Percentiles rank a stretch among this genome's conserved stretches.
These are phyloP conservation scores for Botrytis squamosa DNA, from an alignment of 2,329 filamentous ascomycete genomes.

Conservation along the genomic window DNA sequence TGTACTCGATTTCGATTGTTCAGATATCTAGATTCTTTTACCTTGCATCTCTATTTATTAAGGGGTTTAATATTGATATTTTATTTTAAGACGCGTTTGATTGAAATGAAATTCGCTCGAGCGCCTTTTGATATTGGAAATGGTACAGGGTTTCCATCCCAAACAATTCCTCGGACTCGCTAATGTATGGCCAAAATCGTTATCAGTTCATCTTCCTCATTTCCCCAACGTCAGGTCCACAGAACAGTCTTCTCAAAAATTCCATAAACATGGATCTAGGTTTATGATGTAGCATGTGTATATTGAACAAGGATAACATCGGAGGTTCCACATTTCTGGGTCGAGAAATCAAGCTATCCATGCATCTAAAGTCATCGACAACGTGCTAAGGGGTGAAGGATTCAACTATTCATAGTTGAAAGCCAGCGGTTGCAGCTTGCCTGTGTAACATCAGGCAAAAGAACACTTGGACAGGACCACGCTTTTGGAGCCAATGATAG, in stretches of 20 bases:
- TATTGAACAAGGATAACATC: neutral
- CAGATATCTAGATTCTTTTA: neutral
- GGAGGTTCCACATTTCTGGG: slow-evolving; percentile 14
- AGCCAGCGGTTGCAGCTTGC: slow-evolving; percentile 7
- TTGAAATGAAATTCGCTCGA: neutral
- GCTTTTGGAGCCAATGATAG: slow-evolving; percentile 3
- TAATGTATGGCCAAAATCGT: slow-evolving; percentile 7
- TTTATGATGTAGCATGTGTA: neutral
- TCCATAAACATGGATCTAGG: slow-evolving; percentile 12
- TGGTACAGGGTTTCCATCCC: neutral
- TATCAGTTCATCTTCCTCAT: slow-evolving; percentile 14
- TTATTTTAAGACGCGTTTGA: neutral
- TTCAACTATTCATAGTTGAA: neutral
- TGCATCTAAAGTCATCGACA: slow-evolving; percentile 1
- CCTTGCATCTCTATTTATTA: neutral
- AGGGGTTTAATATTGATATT: neutral
- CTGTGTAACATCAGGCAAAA: slow-evolving; percentile 10
- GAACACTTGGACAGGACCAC: neutral
- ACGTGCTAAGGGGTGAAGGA: neutral
- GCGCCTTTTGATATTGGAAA: slow-evolving; percentile 1
- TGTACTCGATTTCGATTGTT: neutral
- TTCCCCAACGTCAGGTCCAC: slow-evolving; percentile 9
- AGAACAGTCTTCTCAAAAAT: slow-evolving; percentile 3
- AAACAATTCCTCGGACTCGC: neutral
- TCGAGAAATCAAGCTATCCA: slow-evolving; percentile 3